These are phyloP conservation scores for Alternaria conjuncta DNA, from an alignment of 2,329 filamentous ascomycete genomes.

Conservation along the genomic window DNA sequence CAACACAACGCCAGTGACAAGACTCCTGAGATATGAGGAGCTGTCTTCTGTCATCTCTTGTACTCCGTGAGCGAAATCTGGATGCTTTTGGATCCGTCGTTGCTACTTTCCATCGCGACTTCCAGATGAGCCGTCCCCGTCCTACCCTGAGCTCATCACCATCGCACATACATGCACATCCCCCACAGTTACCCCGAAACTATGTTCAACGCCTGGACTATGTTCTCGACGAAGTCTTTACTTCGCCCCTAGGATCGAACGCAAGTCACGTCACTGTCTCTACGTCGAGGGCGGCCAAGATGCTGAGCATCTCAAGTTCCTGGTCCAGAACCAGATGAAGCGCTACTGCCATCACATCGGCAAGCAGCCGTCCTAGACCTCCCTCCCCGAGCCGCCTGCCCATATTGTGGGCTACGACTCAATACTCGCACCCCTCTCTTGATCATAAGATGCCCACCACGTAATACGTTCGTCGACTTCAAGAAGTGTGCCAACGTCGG, in stretches of 20 bases:
- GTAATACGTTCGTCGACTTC: not conserved
- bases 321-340: constrained; percentile 39
- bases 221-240: not conserved
- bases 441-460: constrained; percentile 16
- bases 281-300: constrained; percentile 31
- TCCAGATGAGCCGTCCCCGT: not conserved
- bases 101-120: not conserved
- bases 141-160: not conserved
- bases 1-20: not conserved
- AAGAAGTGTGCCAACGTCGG: constrained; percentile 15
- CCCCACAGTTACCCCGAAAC: not conserved
- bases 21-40: not conserved
- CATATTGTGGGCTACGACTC: constrained; percentile 19
- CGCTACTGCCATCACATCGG: constrained; percentile 19
- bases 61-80: not conserved
- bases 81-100: not conserved
- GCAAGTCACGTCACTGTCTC: constrained; percentile 27
- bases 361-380: constrained; percentile 10
- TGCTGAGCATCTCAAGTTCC: constrained; percentile 31
- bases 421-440: constrained; percentile 27
- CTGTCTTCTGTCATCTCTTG: not conserved
- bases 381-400: constrained; percentile 20
- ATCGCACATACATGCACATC: not conserved
- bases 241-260: constrained; percentile 26
- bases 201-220: not conserved